Evolutionary conservation across 805 yeast genomes (phyloP), one percentile per base, ranked within the genome.

Genomic region (Clavispora asparagi): DNA sequence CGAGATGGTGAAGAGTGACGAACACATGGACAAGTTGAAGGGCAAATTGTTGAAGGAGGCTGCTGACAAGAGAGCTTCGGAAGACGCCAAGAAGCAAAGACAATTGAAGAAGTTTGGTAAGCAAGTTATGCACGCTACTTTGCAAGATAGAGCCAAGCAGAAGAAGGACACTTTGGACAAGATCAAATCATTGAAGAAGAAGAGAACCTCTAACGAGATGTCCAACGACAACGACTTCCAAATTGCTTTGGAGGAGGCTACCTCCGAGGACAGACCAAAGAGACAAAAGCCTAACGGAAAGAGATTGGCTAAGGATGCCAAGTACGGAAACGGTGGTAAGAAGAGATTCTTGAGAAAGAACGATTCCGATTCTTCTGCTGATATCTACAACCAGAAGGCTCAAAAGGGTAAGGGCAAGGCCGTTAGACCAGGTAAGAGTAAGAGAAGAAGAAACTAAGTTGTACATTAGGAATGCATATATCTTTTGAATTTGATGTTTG

Each of bases 1-100:
- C 16, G 99, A 94, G 70, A 94, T 94, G 99, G 87, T 90, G 49
- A 94, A 94, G 73, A 84, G 91, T 45, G 99, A 94, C 67, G 97
- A 89, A 65, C 99, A 94, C 68, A 94, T 94, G 99, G 97, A 89
- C 61, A 87, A 82, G 68, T 78, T 94, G 62, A 90, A 88, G 75
- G 71, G 74, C 60, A 89, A 87, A 68, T 76, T 92, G 57, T 75
- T 90, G 39, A 77, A 81, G 53, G 97, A 89, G 64, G 85, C 85
- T 28, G 76, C 84, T 46, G 86, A 85, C 64, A 88, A 88, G 81
- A 87, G 85, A 68, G 96, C 96, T 1, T 77, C 90, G 45, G 92
- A 87, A 68, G 97, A 90, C 44, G 96, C 97, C 28, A 87, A 87
- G 74, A 85, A 85, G 68, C 98, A 92, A 74, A 83, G 99, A 70